Percentiles rank a stretch among this genome's conserved stretches.
Evolutionary conservation across 768 basidiomycete genomes (phyloP).

Genomic region (Exsudoporus frostii): DNA sequence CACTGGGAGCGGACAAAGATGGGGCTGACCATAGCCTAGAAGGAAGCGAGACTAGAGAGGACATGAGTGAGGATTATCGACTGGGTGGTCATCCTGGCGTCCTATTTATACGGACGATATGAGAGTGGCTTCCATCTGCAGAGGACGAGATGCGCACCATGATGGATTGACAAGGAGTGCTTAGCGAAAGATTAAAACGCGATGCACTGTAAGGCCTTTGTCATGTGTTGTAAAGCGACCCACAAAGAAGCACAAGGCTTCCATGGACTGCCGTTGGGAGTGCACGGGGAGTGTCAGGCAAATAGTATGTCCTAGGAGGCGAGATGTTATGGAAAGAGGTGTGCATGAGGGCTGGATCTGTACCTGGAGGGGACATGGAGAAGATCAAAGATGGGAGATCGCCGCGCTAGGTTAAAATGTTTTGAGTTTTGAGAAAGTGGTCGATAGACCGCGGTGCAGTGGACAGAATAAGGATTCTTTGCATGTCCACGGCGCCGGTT

Average conservation of each 20-base stretch:
- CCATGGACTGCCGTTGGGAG: conserved; percentile 8
- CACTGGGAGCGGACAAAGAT: conserved; percentile 3
- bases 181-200: conserved; percentile 28
- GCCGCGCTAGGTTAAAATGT: conserved; percentile 23
- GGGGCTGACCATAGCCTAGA: conserved; percentile 7
- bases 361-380: conserved; percentile 5
- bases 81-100: conserved; percentile 1
- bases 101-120: conserved; percentile 27
- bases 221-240: conserved; percentile 23
- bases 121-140: conserved; percentile 23
- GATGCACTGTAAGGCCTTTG: conserved; percentile 25
- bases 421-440: conserved; percentile 17
- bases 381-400: conserved; percentile 32
- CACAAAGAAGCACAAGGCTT: conserved; percentile 28
- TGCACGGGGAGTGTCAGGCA: conserved; percentile 6
- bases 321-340: conserved; percentile 9
- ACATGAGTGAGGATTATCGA: conserved; percentile 17
- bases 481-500: conserved; percentile 15
- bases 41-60: conserved; percentile 6
- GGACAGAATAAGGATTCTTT: not conserved
- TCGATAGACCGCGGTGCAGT: conserved; percentile 17
- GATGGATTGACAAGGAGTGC: conserved; percentile 11
- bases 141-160: conserved; percentile 14
- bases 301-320: conserved; percentile 16
- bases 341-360: conserved; percentile 13